Base-by-base conservation (phyloP, 495 filamentous ascomycete genomes). In the Penicillium maclennaniae region DNA sequence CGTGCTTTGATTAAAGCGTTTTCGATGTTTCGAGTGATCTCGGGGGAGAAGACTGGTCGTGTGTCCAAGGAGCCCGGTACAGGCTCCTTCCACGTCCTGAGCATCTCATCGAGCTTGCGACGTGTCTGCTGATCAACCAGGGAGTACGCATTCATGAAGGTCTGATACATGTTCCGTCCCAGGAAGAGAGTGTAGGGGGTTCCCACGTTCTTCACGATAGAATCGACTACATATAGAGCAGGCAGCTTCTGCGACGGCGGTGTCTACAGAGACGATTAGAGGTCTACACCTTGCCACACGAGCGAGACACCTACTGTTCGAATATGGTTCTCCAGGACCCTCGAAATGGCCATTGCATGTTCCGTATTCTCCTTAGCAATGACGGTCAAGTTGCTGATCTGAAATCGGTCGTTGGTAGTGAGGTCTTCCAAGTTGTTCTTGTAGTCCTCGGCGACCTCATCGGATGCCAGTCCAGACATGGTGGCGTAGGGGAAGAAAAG, bases 21-120 rank as follows among this genome's bases (percentile, higher is more conserved):
- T 66, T 98, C 93, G 59, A 98, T 97, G 47, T 87, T 86, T 36
- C 88, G 81, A 36, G 90, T 95, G 39, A 87, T 79, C 21, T 97
- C 91, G 12, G 80, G 75, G 15, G 89, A 83, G 67, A 98, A 98
- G 46, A 98, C 92, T 2, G 93, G 92, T 56, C 87, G 80, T 2
- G 83, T 82, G 60, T 95, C 91, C 48, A 92, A 78, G 12, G 93
- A 96, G 17, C 92, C 93, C 0, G 92, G 89, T 4, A 96, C 89
- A 16, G 95, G 89, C 66, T 95, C 88, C 68, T 96, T 98, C 93
- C 93, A 98, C 0, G 93, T 98, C 73, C 89, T 92, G 45, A 97
- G 80, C 88, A 98, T 92, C 70, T 95, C 91, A 54, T 97, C 92
- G 75, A 98, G 84, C 71, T 93, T 92, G 49, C 84, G 80, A 59